Evolutionary conservation across 2,329 filamentous ascomycete species (phyloP).

Genomic region (Graphium sp.): DNA sequence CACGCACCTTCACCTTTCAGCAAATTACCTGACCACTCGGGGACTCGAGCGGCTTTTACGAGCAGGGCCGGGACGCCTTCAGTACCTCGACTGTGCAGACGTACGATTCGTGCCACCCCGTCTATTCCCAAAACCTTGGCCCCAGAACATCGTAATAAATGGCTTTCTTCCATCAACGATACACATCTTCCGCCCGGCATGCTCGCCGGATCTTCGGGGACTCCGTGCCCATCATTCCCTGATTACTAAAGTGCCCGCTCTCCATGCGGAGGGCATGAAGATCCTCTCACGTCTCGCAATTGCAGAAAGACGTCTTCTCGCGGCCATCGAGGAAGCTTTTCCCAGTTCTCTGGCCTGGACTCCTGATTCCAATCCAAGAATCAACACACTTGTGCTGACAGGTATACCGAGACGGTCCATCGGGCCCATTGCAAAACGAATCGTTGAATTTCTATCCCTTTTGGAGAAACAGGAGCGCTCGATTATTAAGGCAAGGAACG

Average conservation of each 20-base stretch:
- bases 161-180: conserved; percentile 26
- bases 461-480: conserved; percentile 29
- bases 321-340: conserved; percentile 25
- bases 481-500: conserved; percentile 20
- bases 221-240: conserved; percentile 43
- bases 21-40: conserved; percentile 25
- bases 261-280: conserved; percentile 20
- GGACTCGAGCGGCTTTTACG: conserved; percentile 26
- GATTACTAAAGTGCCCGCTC: conserved; percentile 33
- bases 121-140: conserved; percentile 13
- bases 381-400: conserved; percentile 34
- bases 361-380: conserved; percentile 39
- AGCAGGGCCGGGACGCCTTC: conserved; percentile 24
- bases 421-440: conserved; percentile 28
- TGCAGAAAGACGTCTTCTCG: conserved; percentile 25
- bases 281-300: conserved; percentile 18
- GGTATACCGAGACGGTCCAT: conserved; percentile 34
- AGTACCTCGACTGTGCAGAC: conserved; percentile 23
- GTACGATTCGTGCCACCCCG: conserved; percentile 2
- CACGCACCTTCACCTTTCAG: conserved; percentile 37
- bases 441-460: conserved; percentile 28
- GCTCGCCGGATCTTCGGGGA: conserved; percentile 32
- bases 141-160: conserved; percentile 14
- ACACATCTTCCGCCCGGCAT: conserved; percentile 33
- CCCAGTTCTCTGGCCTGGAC: conserved; percentile 25